phyloP scores from a whole-genome alignment of 352 stramenopile species.

The Plasmopara halstedii region DNA sequence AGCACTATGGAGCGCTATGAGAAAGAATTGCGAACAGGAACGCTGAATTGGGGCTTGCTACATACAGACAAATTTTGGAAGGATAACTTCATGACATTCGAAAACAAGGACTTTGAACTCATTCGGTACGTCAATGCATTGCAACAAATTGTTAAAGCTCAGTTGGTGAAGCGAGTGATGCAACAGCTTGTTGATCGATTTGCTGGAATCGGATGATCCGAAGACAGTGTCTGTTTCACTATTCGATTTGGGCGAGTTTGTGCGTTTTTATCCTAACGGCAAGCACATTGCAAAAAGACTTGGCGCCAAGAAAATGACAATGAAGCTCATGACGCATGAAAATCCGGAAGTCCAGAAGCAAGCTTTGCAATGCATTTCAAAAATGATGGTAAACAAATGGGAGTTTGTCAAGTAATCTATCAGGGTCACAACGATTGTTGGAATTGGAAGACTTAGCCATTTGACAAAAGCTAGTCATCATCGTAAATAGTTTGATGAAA shows the following conservation, averaged over 20 bases:
- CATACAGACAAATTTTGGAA: constrained; percentile 99
- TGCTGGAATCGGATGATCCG: constrained; percentile 89
- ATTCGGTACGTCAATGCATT: constrained; percentile 49
- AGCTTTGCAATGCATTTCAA: constrained; percentile 96
- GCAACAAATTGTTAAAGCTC: neutral
- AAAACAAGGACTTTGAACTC: constrained; percentile 94
- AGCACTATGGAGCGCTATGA: constrained; percentile 96
- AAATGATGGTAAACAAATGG: constrained; percentile 99
- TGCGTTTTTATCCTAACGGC: constrained; percentile 96
- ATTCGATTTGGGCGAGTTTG: constrained; percentile 97
- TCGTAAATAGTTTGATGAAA: neutral
- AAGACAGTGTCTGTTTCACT: constrained; percentile 93
- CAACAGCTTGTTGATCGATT: constrained; percentile 87
- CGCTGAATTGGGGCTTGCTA: constrained; percentile 92
- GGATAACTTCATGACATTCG: constrained; percentile 96
- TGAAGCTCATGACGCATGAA: constrained; percentile 96
- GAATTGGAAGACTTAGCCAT: neutral
- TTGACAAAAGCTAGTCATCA: neutral
- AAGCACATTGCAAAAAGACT: constrained; percentile 93
- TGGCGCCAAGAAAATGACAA: constrained; percentile 94
- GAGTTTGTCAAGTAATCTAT: constrained; percentile 86
- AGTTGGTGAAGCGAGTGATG: neutral
- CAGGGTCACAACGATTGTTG: no score
- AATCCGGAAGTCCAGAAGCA: constrained; percentile 97
- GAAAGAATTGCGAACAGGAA: constrained; percentile 92